Base-by-base conservation (phyloP, 352 stramenopile genomes). In the Pythium grandisporangium region DNA sequence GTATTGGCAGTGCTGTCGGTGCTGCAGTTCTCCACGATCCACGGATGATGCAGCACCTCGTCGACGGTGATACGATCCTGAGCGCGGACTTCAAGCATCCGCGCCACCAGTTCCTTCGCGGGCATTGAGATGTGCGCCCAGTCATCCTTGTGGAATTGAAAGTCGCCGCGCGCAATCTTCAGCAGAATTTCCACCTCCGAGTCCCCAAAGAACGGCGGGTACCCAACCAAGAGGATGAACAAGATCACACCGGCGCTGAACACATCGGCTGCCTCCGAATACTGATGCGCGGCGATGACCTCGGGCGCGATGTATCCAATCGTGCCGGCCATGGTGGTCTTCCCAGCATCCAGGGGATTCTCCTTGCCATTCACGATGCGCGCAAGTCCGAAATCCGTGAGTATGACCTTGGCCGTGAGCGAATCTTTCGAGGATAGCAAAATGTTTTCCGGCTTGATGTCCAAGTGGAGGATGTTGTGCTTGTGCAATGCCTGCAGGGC, bases 401-500 rank as follows among this genome's bases (percentile, higher is more conserved):
- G 56, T n/a, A 82, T 35, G 36, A 89, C 83, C 53, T 82, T 83
- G 44, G 69, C 55, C 33, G 76, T 48, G 16, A 61, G 45, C 7
- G 45, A 30, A 14, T 71, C 61, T 40, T 66, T 61, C 4, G 58
- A 70, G 7, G 68, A 62, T 20, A 89, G 62, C 39, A 89, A 25
- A n/a, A 89, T 85, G 45, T 89, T 89, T 50, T 89, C 75, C 1
- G 75, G 75, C 42, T 89, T 89, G 51, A 89, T 68, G 50, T 89
- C 75, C 21, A 89, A 44, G 30, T 89, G 75, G 21, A 89, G 46
- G 22, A 89, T 89, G 54, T 86, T 86, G 63, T 84, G 71, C 14
- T 58, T 48, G 43, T 89, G 75, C 33, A 89, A 53, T 11, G 70
- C 66, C 32, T 83, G 58, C 25, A 89, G 47, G 2, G 75, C 75